These are phyloP conservation scores for Cystofilobasidium ferigula DNA, from an alignment of 768 basidiomycete species.

Conservation along the genomic window DNA sequence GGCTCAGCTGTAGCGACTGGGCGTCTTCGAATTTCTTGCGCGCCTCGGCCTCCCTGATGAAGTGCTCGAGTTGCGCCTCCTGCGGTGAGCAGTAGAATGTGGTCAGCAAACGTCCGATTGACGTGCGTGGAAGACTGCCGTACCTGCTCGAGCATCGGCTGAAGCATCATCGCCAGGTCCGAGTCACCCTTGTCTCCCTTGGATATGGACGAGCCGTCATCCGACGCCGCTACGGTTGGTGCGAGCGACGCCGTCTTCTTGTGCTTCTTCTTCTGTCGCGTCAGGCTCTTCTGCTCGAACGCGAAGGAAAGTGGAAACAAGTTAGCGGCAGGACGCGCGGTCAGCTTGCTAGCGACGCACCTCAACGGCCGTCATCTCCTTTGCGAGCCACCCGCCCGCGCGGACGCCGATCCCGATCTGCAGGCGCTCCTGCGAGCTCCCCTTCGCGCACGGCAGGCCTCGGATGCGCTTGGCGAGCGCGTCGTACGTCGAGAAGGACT, in stretches of 20 bases:
- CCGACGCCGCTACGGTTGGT: neutral
- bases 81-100: neutral
- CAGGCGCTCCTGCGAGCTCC: constrained; percentile 65
- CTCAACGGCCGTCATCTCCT: constrained; percentile 80
- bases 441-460: constrained; percentile 51
- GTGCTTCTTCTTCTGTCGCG: constrained; percentile 18
- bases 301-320: neutral
- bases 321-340: neutral
- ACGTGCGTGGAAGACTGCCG: neutral
- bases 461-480: constrained; percentile 74
- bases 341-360: constrained; percentile 37
- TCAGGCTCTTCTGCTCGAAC: constrained; percentile 1
- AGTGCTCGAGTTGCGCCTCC: constrained; percentile 67
- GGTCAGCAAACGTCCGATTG: neutral
- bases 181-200: constrained; percentile 44
- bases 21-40: constrained; percentile 94
- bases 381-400: constrained; percentile 70
- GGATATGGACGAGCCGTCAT: constrained; percentile 7
- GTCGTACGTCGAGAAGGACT: constrained; percentile 81
- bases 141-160: constrained; percentile 75
- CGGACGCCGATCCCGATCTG: constrained; percentile 68
- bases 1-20: constrained; percentile 63
- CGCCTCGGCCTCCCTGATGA: constrained; percentile 31
- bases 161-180: constrained; percentile 58
- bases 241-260: neutral